Percentiles rank a stretch among this genome's conserved stretches.
These are phyloP conservation scores for Fusarium liriodendri DNA, from an alignment of 2,329 filamentous ascomycete species.

Conservation along the genomic window DNA sequence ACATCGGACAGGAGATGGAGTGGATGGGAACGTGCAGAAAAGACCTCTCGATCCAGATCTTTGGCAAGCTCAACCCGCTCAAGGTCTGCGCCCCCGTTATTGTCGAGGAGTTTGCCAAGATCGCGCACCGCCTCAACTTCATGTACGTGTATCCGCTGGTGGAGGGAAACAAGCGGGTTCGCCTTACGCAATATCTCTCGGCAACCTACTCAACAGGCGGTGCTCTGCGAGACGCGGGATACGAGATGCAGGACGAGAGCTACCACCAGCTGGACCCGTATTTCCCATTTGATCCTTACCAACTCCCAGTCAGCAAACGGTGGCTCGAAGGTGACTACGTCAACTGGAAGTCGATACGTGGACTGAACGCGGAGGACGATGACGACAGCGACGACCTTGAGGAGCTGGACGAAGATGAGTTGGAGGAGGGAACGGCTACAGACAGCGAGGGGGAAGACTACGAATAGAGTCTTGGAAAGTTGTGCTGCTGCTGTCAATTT, in stretches of 20 bases:
- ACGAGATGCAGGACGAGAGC: conserved; percentile 73
- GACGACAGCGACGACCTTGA: conserved; percentile 66
- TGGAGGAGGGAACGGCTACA: conserved; percentile 64
- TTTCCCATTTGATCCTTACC: conserved; percentile 98
- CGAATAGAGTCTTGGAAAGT: conserved; percentile 41
- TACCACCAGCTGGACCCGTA: conserved; percentile 91
- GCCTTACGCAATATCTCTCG: conserved; percentile 76
- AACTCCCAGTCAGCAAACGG: conserved; percentile 84
- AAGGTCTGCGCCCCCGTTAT: conserved; percentile 94
- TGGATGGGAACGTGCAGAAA: conserved; percentile 83
- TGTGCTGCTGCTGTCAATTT: conserved; percentile 13
- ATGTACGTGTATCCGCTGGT: conserved; percentile 90
- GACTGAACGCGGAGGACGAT: conserved; percentile 69
- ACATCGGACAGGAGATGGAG: conserved; percentile 76
- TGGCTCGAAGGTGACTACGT: conserved; percentile 91
- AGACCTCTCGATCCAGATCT: conserved; percentile 80
- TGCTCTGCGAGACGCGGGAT: conserved; percentile 62
- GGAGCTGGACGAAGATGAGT: conserved; percentile 57
- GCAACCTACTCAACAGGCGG: conserved; percentile 67
- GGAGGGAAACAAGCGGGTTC: conserved; percentile 91
- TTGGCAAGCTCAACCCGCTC: conserved; percentile 90
- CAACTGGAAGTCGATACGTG: conserved; percentile 80
- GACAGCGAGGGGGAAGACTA: conserved; percentile 59
- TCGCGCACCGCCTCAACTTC: conserved; percentile 86
- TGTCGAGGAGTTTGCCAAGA: conserved; percentile 89